Conservation (phyloP, 768 basidiomycete genomes). For the Panus rudis region DNA sequence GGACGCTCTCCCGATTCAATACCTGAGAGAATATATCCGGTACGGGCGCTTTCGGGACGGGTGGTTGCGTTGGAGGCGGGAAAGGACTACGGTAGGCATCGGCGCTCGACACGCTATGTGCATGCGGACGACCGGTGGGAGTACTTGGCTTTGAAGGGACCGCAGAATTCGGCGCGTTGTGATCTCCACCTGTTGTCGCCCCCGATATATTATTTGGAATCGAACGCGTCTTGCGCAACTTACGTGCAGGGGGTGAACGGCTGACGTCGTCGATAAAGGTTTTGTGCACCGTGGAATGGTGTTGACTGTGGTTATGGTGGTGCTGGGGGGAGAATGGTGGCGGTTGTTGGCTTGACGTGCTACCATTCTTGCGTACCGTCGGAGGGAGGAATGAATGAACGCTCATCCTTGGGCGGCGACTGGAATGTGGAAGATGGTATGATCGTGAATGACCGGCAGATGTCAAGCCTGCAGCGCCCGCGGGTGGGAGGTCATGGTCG, state of each 20-base stretch:
- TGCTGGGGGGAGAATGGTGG: slow-evolving; percentile 6
- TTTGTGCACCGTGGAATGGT: background rate
- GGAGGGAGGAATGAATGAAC: slow-evolving; percentile 50
- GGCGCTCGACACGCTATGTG: slow-evolving; percentile 70
- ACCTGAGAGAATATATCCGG: slow-evolving; percentile 58
- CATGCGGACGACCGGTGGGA: slow-evolving; percentile 54
- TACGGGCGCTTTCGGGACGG: slow-evolving; percentile 16
- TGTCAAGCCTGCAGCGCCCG: too few relatives aligned
- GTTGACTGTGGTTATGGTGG: slow-evolving; percentile 1
- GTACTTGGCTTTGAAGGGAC: slow-evolving; percentile 21
- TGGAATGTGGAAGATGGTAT: slow-evolving; percentile 16
- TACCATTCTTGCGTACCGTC: slow-evolving; percentile 40
- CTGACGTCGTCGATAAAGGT: slow-evolving; percentile 14
- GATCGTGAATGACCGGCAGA: background rate
- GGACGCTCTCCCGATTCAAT: slow-evolving; percentile 49
- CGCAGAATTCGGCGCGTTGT: background rate
- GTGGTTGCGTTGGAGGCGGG: slow-evolving; percentile 20
- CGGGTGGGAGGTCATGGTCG: too few relatives aligned
- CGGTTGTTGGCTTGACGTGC: too few relatives aligned
- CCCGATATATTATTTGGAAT: slow-evolving; percentile 55
- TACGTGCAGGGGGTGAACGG: slow-evolving; percentile 36
- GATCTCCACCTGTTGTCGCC: slow-evolving; percentile 3
- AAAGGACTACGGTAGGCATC: slow-evolving; percentile 53
- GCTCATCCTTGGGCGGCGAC: slow-evolving; percentile 61
- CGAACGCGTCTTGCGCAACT: slow-evolving; percentile 67